Base-by-base conservation (phyloP, 257 asterid species). In the Rhazya stricta region DNA sequence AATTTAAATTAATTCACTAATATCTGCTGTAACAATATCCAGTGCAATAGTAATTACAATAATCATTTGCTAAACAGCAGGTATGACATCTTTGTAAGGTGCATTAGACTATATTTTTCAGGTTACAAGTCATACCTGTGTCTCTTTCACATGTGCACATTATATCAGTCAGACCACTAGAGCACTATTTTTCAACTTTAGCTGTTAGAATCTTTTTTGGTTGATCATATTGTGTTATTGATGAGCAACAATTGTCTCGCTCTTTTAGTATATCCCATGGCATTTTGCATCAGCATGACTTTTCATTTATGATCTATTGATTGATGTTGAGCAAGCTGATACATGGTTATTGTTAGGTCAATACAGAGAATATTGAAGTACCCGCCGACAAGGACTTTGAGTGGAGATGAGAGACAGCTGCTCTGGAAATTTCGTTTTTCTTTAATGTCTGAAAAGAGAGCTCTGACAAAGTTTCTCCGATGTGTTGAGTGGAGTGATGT, bases 401-500 rank as follows among this genome's bases (percentile, higher is more conserved):
- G 93, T 74, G 99, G 99, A 73, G 97, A 94, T 78, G 97, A 94
- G 85, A 92, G 94, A 84, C 99, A 94, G 82, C 91, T 94, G 54
- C 93, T 94, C 69, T 94, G 97, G 99, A 94, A 94, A 85, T 90
- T 94, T 78, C 97, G 99, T 30, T 94, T 94, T 82, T 92, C 96
- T 73, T 83, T 94, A 77, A 91, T 92, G 99, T 85, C 93, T 42
- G 99, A 94, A 86, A 94, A 92, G 87, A 91, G 96, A 76, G 99
- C 99, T 71, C 85, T 91, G 51, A 90, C 97, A 19, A 94, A 92
- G 76, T 94, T 94, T 74, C 88, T 94, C 72, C 96, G 97, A 41
- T 90, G 99, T 83, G 99, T 94, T 73, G 99, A 94, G 83, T 94
- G 99, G 99, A 94, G 99, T 83, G 99, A 94, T 76, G 80, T 92